Percentiles rank a stretch among this genome's conserved stretches.
Evolutionary conservation across 1,284 basidiomycete species (phyloP).

Genomic region (Peniophora sp.): DNA sequence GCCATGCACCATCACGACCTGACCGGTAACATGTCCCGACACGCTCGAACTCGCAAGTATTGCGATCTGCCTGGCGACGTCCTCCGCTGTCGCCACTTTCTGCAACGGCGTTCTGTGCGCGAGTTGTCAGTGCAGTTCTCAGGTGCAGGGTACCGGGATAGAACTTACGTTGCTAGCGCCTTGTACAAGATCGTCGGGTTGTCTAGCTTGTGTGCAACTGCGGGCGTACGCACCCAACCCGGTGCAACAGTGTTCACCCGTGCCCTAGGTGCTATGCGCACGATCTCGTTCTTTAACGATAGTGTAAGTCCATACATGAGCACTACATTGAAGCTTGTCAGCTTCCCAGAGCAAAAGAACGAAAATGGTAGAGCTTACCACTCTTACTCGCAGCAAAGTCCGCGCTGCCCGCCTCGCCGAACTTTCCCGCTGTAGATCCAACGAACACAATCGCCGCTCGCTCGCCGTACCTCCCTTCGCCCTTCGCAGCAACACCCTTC

Average conservation of each 20-base stretch:
- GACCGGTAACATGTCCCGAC: slow-evolving; percentile 67
- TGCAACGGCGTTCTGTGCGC: slow-evolving; percentile 55
- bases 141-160: background rate
- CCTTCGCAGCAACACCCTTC: slow-evolving; percentile 27
- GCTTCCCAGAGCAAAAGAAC: too few species aligned
- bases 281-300: slow-evolving; percentile 74
- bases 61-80: slow-evolving; percentile 61
- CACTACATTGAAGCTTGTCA: slow-evolving; percentile 21
- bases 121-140: background rate
- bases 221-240: slow-evolving; percentile 62
- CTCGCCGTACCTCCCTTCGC: slow-evolving; percentile 26
- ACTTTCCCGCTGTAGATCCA: slow-evolving; percentile 68
- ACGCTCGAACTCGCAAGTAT: slow-evolving; percentile 52
- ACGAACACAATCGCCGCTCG: slow-evolving; percentile 49
- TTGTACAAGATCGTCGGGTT: slow-evolving; percentile 38
- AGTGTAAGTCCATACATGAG: slow-evolving; percentile 70
- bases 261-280: slow-evolving; percentile 61
- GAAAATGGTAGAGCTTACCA: slow-evolving; percentile 25
- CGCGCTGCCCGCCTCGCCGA: slow-evolving; percentile 60
- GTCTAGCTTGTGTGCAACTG: slow-evolving; percentile 43
- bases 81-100: slow-evolving; percentile 56
- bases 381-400: slow-evolving; percentile 59
- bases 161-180: slow-evolving; percentile 55
- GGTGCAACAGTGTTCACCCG: slow-evolving; percentile 70
- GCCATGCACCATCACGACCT: slow-evolving; percentile 65